Evolutionary conservation across 805 yeast genomes (phyloP).

Genomic region (Starmera caribaea): DNA sequence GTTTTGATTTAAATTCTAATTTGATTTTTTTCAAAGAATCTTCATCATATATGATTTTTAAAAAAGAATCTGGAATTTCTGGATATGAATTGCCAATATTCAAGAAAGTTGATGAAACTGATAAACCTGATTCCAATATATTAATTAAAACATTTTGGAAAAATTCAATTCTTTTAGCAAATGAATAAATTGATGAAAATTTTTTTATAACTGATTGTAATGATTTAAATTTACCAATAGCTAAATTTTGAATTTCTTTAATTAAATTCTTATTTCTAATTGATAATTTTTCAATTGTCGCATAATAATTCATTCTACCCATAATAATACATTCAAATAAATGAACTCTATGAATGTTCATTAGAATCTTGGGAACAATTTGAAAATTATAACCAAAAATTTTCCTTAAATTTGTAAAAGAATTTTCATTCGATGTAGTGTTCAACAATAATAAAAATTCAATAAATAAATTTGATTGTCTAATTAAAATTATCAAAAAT

Average conservation of each 20-base stretch:
- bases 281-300: not conserved
- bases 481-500: not conserved
- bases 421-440: not conserved
- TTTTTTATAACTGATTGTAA: not conserved
- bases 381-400: not conserved
- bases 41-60: too few species aligned
- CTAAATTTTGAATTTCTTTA: not conserved
- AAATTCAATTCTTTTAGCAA: not conserved
- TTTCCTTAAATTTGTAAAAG: not conserved
- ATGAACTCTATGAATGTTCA: not conserved
- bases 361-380: not conserved
- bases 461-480: not conserved
- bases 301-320: not conserved
- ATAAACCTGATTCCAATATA: too few species aligned
- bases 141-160: not conserved
- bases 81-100: too few species aligned
- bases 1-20: too few species aligned
- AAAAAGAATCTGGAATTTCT: too few species aligned
- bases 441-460: not conserved
- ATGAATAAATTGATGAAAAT: not conserved
- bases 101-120: too few species aligned
- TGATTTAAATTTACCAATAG: not conserved
- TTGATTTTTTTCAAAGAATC: too few species aligned
- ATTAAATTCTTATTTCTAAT: not conserved
- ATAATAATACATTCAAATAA: not conserved